phyloP scores from a whole-genome alignment of 2,329 filamentous ascomycete genomes.

The Dryadomyces quercivorus region DNA sequence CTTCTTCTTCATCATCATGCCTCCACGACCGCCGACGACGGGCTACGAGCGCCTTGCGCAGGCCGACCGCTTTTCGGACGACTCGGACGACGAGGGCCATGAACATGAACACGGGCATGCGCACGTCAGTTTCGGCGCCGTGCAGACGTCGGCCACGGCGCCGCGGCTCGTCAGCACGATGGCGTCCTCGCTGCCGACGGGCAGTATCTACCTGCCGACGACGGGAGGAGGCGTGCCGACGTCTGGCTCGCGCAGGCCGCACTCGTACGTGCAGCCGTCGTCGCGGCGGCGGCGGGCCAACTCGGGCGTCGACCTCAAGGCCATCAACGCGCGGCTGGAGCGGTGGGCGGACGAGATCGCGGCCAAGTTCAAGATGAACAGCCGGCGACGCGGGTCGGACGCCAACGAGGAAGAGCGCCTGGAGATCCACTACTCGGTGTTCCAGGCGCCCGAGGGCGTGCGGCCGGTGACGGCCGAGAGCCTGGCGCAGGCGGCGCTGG shows the following conservation, averaged over 20 bases:
- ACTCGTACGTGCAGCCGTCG: background rate
- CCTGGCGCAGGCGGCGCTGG: slow-evolving; percentile 35
- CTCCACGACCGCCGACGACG: slow-evolving; percentile 58
- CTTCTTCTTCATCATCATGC: too few species aligned
- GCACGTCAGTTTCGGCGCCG: slow-evolving; percentile 38
- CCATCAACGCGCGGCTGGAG: slow-evolving; percentile 91
- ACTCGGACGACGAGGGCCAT: slow-evolving; percentile 51
- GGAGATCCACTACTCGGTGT: slow-evolving; percentile 96
- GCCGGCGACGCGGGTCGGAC: slow-evolving; percentile 36
- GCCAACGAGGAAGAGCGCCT: slow-evolving; percentile 70
- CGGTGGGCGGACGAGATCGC: slow-evolving; percentile 98
- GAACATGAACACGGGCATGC: slow-evolving; percentile 51
- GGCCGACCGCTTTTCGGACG: slow-evolving; percentile 63
- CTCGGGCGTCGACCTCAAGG: slow-evolving; percentile 91
- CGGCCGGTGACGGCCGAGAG: slow-evolving; percentile 66
- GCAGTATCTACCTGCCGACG: background rate
- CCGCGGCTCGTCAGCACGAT: slow-evolving; percentile 49
- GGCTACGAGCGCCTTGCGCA: slow-evolving; percentile 79
- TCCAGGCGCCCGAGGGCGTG: slow-evolving; percentile 82
- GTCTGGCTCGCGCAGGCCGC: slow-evolving; percentile 27
- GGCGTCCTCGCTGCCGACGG: slow-evolving; percentile 20
- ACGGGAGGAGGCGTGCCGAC: slow-evolving; percentile 15
- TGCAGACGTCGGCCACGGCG: slow-evolving; percentile 28
- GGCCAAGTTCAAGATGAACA: slow-evolving; percentile 95
- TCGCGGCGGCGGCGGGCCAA: slow-evolving; percentile 41